These are phyloP conservation scores for Trichoderma brevicompactum DNA, from an alignment of 2,329 filamentous ascomycete genomes.

Conservation along the genomic window DNA sequence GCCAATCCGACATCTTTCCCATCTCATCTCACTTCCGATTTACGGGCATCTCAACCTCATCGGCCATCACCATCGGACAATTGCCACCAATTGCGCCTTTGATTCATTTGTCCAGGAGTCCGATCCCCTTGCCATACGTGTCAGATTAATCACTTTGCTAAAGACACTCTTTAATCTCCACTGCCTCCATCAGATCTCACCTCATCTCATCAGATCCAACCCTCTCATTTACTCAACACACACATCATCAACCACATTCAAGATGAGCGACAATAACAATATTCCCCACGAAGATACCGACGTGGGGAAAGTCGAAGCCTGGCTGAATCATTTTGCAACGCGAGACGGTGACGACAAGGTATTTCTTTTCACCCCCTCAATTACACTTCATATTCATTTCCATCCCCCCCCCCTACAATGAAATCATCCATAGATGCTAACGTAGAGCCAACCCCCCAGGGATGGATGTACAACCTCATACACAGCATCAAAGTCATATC, in stretches of 20 bases:
- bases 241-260: background rate
- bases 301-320: slow-evolving; percentile 40
- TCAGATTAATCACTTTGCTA: too few relatives aligned
- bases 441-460: slow-evolving; percentile 38
- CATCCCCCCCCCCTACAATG: background rate
- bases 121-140: too few relatives aligned
- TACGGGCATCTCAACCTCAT: background rate
- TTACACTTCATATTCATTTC: background rate
- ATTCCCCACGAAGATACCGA: slow-evolving; percentile 39
- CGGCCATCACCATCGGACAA: background rate
- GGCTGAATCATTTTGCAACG: slow-evolving; percentile 33
- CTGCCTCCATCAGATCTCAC: too few relatives aligned
- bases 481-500: slow-evolving; percentile 49
- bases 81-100: background rate
- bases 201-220: background rate
- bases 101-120: too few relatives aligned
- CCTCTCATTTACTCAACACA: background rate
- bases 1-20: background rate
- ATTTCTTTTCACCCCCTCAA: background rate
- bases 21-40: background rate
- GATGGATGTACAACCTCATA: slow-evolving; percentile 51
- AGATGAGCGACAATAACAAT: slow-evolving; percentile 27
- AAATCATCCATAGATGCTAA: background rate
- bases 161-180: background rate
- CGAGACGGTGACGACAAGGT: background rate